These are phyloP conservation scores for Bonnemaisonia californica DNA, from an alignment of 31 red algal species.

Conservation along the genomic window DNA sequence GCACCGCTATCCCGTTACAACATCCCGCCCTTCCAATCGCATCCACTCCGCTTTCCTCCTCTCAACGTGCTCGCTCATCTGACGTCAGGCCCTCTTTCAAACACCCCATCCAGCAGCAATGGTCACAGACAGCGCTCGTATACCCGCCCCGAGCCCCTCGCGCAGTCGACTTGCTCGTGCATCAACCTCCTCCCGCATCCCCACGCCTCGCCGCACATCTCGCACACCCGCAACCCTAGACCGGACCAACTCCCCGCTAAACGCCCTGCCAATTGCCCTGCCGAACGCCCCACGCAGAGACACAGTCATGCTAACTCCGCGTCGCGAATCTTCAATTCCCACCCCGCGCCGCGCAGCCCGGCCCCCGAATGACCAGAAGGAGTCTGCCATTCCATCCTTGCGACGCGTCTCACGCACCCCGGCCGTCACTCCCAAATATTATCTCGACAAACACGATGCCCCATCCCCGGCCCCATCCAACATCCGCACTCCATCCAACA, in stretches of 20 bases:
- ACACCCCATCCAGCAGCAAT: too few relatives aligned
- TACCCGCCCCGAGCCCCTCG: not conserved
- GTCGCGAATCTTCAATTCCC: constrained; percentile 12
- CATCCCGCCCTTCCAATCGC: too few relatives aligned
- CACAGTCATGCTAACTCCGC: too few relatives aligned
- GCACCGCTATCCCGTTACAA: too few relatives aligned
- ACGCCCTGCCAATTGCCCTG: not conserved
- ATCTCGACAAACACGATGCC: constrained; percentile 6
- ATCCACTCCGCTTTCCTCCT: too few relatives aligned
- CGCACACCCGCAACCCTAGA: not conserved
- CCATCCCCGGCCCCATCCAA: not conserved
- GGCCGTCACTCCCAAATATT: not conserved
- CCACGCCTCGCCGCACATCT: constrained; percentile 7
- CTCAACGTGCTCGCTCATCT: too few relatives aligned
- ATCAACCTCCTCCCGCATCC: not conserved
- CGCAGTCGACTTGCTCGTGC: constrained; percentile 15
- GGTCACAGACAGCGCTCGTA: not conserved
- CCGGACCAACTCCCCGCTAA: not conserved
- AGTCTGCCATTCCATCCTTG: not conserved
- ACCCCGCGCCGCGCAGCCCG: constrained; percentile 15
- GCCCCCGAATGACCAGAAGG: not conserved
- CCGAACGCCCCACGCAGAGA: not conserved
- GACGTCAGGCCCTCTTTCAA: too few relatives aligned
- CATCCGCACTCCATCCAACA: not conserved
- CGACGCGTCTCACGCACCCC: constrained; percentile 8